These are phyloP conservation scores for Oryza rufipogon DNA, from an alignment of 176 grass and related monocot species.

Conservation along the genomic window DNA sequence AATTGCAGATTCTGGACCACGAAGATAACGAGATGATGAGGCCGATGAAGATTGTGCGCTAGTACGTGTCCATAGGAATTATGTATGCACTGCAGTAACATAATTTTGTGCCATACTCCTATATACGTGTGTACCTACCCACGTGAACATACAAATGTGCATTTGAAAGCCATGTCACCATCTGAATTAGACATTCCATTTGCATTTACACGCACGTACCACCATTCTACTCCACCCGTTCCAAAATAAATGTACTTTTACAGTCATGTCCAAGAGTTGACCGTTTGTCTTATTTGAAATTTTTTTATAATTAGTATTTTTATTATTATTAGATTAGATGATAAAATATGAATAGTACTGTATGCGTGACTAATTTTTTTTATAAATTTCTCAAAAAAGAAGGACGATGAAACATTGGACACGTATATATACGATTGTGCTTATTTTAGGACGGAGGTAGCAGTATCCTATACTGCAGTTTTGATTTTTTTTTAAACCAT, in stretches of 20 bases:
- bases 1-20: conserved; percentile 80
- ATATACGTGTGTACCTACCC: neutral
- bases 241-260: too few relatives aligned
- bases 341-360: too few relatives aligned
- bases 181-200: neutral
- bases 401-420: too few relatives aligned
- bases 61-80: neutral
- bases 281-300: too few relatives aligned
- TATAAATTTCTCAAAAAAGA: too few relatives aligned
- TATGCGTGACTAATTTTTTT: too few relatives aligned
- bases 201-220: neutral
- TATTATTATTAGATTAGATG: too few relatives aligned
- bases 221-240: too few relatives aligned
- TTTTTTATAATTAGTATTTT: too few relatives aligned
- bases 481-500: neutral
- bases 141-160: neutral
- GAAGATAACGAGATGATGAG: conserved; percentile 99
- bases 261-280: too few relatives aligned
- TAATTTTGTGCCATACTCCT: neutral
- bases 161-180: neutral
- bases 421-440: too few relatives aligned
- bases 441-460: too few relatives aligned
- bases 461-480: neutral
- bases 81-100: neutral
- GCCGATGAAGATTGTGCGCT: conserved; percentile 72